Evolutionary conservation across 1,139 yeast genomes (phyloP).

Genomic region (Nakaseomyces delphensis): DNA sequence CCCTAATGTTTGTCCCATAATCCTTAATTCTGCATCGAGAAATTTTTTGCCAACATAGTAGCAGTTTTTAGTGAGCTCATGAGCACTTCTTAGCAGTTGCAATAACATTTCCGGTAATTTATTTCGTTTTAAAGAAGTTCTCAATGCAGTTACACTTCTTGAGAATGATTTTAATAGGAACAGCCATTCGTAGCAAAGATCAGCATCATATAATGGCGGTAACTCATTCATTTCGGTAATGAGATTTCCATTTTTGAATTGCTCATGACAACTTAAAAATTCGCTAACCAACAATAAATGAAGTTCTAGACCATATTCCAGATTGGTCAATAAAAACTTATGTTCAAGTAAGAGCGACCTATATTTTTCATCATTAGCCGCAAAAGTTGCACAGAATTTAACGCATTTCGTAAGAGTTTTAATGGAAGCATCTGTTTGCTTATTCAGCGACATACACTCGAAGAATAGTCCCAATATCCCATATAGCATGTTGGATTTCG

Average conservation of each 20-base stretch:
- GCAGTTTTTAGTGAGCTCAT: slow-evolving; percentile 23
- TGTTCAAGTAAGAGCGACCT: slow-evolving; percentile 21
- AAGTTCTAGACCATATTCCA: slow-evolving; percentile 21
- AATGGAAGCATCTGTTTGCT: slow-evolving; percentile 16
- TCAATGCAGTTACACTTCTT: slow-evolving; percentile 57
- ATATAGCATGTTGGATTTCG: slow-evolving; percentile 21
- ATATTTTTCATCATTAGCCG: slow-evolving; percentile 26
- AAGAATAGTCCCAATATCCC: slow-evolving; percentile 23
- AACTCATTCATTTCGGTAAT: slow-evolving; percentile 7
- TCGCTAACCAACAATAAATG: slow-evolving; percentile 20
- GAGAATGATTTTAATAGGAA: slow-evolving; percentile 58
- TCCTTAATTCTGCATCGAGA: slow-evolving; percentile 31
- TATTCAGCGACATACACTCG: slow-evolving; percentile 16
- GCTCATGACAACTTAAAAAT: slow-evolving; percentile 16
- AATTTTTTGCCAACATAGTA: slow-evolving; percentile 22
- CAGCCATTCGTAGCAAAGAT: slow-evolving; percentile 24
- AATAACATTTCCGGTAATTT: slow-evolving; percentile 44
- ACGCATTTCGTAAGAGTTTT: slow-evolving; percentile 20
- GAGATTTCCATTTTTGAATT: slow-evolving; percentile 11
- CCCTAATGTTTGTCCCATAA: slow-evolving; percentile 53
- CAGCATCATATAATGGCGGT: slow-evolving; percentile 25
- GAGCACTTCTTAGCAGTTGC: slow-evolving; percentile 33
- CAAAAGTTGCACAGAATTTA: slow-evolving; percentile 23
- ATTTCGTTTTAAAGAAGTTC: slow-evolving; percentile 59
- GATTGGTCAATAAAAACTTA: slow-evolving; percentile 16